These are phyloP conservation scores for Pyrus hybrid DNA, from an alignment of 331 rosid genomes.

Conservation along the genomic window DNA sequence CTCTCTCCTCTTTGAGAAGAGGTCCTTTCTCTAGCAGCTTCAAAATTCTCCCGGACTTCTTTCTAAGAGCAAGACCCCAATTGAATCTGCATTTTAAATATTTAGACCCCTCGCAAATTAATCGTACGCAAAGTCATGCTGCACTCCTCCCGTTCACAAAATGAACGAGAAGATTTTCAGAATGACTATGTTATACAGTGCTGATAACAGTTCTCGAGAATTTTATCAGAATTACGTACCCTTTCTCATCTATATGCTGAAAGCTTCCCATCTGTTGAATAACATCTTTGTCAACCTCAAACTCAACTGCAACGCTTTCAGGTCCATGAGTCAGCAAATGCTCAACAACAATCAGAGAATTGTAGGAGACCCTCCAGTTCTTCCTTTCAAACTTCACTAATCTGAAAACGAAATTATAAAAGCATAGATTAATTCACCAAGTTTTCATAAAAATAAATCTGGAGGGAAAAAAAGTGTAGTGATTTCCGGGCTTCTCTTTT, in stretches of 20 bases:
- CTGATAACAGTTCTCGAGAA: background rate
- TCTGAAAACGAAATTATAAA: slow-evolving; percentile 26
- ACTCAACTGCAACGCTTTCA: slow-evolving; percentile 71
- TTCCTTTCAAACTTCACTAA: slow-evolving; percentile 66
- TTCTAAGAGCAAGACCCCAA: slow-evolving; percentile 84
- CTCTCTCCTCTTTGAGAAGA: slow-evolving; percentile 68
- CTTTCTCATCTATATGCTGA: slow-evolving; percentile 61
- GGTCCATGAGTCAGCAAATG: slow-evolving; percentile 92
- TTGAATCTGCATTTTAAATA: slow-evolving; percentile 50
- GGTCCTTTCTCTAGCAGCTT: slow-evolving; percentile 50
- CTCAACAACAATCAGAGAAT: slow-evolving; percentile 66
- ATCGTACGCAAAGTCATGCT: background rate
- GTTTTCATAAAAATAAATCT: background rate
- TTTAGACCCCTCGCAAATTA: background rate
- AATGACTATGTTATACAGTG: background rate
- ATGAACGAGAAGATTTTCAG: background rate
- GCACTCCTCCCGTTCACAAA: background rate
- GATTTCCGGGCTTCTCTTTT: background rate
- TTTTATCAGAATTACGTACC: slow-evolving; percentile 26
- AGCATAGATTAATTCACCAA: background rate
- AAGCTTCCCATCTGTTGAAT: slow-evolving; percentile 52
- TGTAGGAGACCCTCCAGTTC: slow-evolving; percentile 78
- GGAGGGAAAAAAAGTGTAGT: background rate
- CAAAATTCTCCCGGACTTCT: slow-evolving; percentile 64
- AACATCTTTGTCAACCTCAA: slow-evolving; percentile 57